These are phyloP conservation scores for Boletellus sp. DNA, from an alignment of 768 basidiomycete genomes.

Conservation along the genomic window DNA sequence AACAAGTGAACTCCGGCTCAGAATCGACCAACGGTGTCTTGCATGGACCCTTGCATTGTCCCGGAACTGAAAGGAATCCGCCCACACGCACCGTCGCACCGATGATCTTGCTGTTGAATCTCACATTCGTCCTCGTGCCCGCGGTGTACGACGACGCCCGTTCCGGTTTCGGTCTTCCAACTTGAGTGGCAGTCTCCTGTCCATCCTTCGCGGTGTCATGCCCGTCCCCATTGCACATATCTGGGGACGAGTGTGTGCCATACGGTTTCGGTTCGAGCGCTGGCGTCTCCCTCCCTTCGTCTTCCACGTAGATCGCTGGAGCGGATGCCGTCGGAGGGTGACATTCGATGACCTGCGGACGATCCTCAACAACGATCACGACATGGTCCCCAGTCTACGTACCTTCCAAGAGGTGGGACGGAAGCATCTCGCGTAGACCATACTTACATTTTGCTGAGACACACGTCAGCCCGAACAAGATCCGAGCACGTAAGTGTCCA, in stretches of 20 bases:
- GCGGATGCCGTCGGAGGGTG: constrained; percentile 15
- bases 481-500: neutral
- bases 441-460: constrained; percentile 11
- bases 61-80: constrained; percentile 15
- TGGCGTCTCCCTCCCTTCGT: constrained; percentile 8
- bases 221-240: constrained; percentile 4
- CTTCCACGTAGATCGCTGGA: constrained; percentile 21
- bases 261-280: neutral
- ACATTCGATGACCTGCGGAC: constrained; percentile 9
- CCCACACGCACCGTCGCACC: constrained; percentile 9
- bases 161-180: neutral
- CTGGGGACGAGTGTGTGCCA: constrained; percentile 14
- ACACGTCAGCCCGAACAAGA: neutral
- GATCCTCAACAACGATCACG: neutral
- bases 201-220: neutral
- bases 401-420: constrained; percentile 22
- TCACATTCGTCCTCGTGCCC: neutral
- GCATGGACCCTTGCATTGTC: neutral
- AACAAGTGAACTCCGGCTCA: neutral
- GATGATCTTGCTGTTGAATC: constrained; percentile 16
- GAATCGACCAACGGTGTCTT: neutral
- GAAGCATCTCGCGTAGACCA: constrained; percentile 21
- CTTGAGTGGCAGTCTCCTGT: neutral
- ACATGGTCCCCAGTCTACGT: neutral
- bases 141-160: constrained; percentile 15